phyloP scores from a whole-genome alignment of 768 basidiomycete genomes.

The Holtermanniella nyarrowii region DNA sequence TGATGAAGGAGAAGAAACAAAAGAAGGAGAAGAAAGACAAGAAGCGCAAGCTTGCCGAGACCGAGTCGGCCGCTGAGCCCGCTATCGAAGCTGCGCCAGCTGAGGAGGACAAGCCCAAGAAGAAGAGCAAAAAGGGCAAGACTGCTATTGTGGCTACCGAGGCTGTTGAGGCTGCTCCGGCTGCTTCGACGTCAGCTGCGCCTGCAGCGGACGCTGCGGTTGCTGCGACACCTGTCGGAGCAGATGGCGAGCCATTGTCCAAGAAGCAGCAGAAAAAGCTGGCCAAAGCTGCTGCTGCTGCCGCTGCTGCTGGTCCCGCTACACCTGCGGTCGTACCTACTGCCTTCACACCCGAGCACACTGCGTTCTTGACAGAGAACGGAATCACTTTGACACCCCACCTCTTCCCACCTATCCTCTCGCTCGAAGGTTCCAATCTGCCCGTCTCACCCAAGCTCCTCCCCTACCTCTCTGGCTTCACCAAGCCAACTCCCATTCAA shows the following conservation, averaged over 20 bases:
- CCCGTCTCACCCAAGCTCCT: constrained; percentile 56
- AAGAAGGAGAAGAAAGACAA: constrained; percentile 10
- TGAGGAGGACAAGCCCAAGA: constrained; percentile 34
- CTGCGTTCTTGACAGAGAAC: constrained; percentile 61
- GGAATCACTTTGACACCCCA: constrained; percentile 57
- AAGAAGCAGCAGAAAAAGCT: constrained; percentile 27
- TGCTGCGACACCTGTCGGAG: not conserved
- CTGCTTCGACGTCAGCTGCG: constrained; percentile 1
- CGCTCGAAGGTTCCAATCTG: constrained; percentile 56
- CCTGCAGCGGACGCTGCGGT: constrained; percentile 6
- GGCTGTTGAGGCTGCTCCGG: not conserved
- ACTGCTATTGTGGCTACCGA: constrained; percentile 2
- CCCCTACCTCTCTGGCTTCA: constrained; percentile 58
- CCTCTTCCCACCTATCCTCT: constrained; percentile 55
- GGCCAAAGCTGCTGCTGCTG: constrained; percentile 1
- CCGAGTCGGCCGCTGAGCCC: constrained; percentile 1
- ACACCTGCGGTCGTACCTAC: constrained; percentile 27
- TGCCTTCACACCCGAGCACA: constrained; percentile 44
- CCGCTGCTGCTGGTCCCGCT: constrained; percentile 9
- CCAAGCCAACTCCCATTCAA: constrained; percentile 88
- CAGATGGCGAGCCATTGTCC: constrained; percentile 5
- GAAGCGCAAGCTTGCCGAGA: constrained; percentile 15
- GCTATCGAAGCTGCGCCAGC: constrained; percentile 1
- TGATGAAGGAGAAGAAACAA: not conserved
- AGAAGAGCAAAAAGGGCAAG: constrained; percentile 37